Evolutionary conservation across 345 rosid species (phyloP).

Genomic region (Gossypium arboreum): DNA sequence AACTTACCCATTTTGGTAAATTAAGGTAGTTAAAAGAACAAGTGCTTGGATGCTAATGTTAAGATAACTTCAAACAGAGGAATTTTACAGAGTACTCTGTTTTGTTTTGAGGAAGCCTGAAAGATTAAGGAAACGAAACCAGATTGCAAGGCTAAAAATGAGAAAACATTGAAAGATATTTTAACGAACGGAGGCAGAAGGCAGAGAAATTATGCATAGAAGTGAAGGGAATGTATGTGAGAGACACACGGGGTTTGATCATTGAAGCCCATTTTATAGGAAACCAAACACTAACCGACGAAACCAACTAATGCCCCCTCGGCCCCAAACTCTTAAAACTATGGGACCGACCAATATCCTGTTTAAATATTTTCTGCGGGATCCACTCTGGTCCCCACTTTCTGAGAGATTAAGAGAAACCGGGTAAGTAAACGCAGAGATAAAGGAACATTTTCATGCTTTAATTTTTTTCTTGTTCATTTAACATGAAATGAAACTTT

Average conservation of each 20-base stretch:
- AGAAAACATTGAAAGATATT: background rate
- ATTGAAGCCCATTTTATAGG: conserved; percentile 26
- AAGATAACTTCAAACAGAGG: background rate
- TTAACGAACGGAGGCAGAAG: background rate
- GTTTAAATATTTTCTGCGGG: background rate
- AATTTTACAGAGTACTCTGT: conserved; percentile 19
- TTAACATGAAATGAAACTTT: no score
- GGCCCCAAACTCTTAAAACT: background rate
- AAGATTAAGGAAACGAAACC: background rate
- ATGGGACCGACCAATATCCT: conserved; percentile 13
- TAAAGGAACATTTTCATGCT: no score
- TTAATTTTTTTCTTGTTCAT: no score
- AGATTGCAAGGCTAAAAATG: background rate
- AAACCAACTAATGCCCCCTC: background rate
- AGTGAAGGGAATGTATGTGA: conserved; percentile 10
- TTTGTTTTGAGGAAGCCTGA: background rate
- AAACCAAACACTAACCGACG: conserved; percentile 27
- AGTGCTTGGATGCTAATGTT: background rate
- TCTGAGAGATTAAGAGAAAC: background rate
- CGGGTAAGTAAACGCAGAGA: no score
- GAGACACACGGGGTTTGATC: conserved; percentile 12
- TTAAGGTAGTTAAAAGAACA: background rate
- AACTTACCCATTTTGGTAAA: conserved; percentile 29
- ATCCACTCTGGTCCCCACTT: conserved; percentile 19
- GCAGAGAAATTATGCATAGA: background rate